Evolutionary conservation across 1,139 yeast genomes (phyloP).

Genomic region (Suhomyces atakaporum): DNA sequence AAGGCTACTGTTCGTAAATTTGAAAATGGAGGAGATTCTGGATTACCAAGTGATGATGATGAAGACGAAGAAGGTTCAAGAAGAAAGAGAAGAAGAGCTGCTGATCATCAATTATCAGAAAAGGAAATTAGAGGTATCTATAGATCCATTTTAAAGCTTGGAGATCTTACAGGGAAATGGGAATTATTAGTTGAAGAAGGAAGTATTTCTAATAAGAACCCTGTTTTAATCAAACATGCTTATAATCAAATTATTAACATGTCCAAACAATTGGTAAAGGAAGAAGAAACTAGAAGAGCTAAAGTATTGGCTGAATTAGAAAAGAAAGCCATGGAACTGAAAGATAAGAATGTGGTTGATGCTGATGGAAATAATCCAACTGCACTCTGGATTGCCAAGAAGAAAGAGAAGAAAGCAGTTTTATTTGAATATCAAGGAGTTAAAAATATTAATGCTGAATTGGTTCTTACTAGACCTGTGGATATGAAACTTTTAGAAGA

Average conservation of each 20-base stretch:
- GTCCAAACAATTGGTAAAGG: conserved; percentile 63
- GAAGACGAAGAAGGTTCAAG: conserved; percentile 39
- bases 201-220: conserved; percentile 79
- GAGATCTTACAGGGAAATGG: conserved; percentile 81
- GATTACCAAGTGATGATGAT: conserved; percentile 34
- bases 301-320: conserved; percentile 60
- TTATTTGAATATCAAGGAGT: conserved; percentile 88
- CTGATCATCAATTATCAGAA: conserved; percentile 68
- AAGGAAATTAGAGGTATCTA: conserved; percentile 87
- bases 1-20: conserved; percentile 68
- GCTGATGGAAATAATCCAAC: conserved; percentile 27
- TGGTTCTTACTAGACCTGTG: conserved; percentile 75
- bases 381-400: conserved; percentile 57
- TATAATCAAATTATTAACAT: conserved; percentile 67
- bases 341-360: conserved; percentile 29
- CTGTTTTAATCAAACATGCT: conserved; percentile 76
- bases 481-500: conserved; percentile 71
- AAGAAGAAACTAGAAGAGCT: conserved; percentile 65
- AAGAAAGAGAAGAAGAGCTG: conserved; percentile 33
- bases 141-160: conserved; percentile 77
- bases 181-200: conserved; percentile 91
- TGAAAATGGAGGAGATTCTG: conserved; percentile 17
- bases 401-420: conserved; percentile 82
- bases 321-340: conserved; percentile 60
- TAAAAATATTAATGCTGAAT: conserved; percentile 87